Evolutionary conservation across 495 filamentous ascomycete genomes (phyloP).

Genomic region (Neurospora discreta): DNA sequence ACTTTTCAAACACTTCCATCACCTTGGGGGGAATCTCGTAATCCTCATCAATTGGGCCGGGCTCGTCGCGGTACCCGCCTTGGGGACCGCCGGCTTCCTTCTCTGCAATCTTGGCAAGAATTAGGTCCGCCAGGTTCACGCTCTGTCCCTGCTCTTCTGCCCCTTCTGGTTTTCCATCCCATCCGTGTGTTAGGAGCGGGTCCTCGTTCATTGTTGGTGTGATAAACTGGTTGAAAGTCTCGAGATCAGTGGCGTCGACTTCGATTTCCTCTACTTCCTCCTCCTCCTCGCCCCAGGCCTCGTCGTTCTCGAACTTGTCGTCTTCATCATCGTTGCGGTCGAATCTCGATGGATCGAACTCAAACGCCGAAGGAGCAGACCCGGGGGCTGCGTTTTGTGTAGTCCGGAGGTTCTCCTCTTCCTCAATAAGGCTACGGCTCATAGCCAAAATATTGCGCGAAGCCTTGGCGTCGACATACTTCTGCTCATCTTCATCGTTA

Average conservation of each 20-base stretch:
- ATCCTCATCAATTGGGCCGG: slow-evolving; percentile 54
- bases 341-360: slow-evolving; percentile 30
- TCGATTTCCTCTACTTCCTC: slow-evolving; percentile 68
- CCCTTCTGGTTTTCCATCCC: slow-evolving; percentile 30
- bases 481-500: slow-evolving; percentile 50
- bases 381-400: background rate
- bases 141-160: slow-evolving; percentile 42
- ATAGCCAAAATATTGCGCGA: slow-evolving; percentile 82
- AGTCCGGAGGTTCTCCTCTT: slow-evolving; percentile 36
- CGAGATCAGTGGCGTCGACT: slow-evolving; percentile 79
- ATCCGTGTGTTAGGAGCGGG: slow-evolving; percentile 38
- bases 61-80: slow-evolving; percentile 16
- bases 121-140: slow-evolving; percentile 83
- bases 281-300: slow-evolving; percentile 59
- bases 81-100: slow-evolving; percentile 60
- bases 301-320: slow-evolving; percentile 41
- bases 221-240: slow-evolving; percentile 83
- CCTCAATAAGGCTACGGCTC: slow-evolving; percentile 70
- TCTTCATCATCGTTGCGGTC: slow-evolving; percentile 21
- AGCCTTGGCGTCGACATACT: slow-evolving; percentile 73
- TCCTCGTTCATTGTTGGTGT: slow-evolving; percentile 44
- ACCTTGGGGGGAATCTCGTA: slow-evolving; percentile 82
- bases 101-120: slow-evolving; percentile 85
- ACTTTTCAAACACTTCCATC: slow-evolving; percentile 88
- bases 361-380: slow-evolving; percentile 28